phyloP scores from a whole-genome alignment of 441 rosid genomes.

The Syzygium malaccense region DNA sequence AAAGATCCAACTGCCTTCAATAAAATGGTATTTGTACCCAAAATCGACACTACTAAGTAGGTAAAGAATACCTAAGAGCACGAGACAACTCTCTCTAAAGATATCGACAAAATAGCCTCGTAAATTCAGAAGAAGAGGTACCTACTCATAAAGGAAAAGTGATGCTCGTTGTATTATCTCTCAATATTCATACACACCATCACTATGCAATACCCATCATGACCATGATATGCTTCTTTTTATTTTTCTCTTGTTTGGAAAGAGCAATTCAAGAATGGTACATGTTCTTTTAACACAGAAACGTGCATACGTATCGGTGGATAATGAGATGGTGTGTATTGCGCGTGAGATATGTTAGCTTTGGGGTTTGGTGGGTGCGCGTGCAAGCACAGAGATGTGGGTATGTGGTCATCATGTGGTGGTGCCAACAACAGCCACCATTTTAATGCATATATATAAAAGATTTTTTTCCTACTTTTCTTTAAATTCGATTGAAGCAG shows the following conservation, averaged over 20 bases:
- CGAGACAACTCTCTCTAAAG: not conserved
- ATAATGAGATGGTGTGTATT: not conserved
- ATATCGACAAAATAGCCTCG: not conserved
- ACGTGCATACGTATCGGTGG: not conserved
- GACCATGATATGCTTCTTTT: not conserved
- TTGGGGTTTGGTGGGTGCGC: constrained; percentile 71
- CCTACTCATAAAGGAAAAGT: not conserved
- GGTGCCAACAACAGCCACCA: constrained; percentile 29
- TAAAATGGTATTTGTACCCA: not conserved
- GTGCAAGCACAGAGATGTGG: constrained; percentile 33
- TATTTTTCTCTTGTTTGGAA: not conserved
- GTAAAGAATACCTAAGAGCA: not conserved
- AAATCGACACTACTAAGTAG: not conserved
- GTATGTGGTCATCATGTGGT: constrained; percentile 53
- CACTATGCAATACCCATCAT: not conserved
- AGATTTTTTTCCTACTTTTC: not conserved
- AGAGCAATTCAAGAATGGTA: not conserved
- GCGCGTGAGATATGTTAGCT: not conserved
- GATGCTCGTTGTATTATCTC: not conserved
- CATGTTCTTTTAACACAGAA: not conserved
- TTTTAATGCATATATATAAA: not conserved
- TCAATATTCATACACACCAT: not conserved
- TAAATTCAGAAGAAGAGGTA: not conserved
- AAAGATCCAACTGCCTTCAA: not conserved
- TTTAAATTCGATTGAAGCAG: not conserved